Conservation (phyloP, 2,329 filamentous ascomycete species). For the Fusarium anguioides region DNA sequence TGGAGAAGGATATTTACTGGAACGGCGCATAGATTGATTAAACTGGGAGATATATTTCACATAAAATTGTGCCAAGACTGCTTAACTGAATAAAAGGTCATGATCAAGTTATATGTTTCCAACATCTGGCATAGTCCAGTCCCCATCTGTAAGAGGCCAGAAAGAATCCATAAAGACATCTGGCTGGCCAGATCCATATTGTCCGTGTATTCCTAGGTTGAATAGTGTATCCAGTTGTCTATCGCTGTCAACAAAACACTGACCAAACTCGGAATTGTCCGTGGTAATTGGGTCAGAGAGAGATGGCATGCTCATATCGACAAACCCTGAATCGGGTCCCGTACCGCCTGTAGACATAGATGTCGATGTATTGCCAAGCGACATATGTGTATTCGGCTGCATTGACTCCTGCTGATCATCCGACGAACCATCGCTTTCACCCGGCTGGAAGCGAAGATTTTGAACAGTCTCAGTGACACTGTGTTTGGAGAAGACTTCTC, state of each 20-base stretch:
- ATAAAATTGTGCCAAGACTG: too few species aligned
- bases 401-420: accelerated
- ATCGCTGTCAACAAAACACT: not conserved
- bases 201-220: not conserved
- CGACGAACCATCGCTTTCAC: not conserved
- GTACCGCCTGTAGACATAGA: not conserved
- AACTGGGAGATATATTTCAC: too few species aligned
- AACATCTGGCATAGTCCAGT: conserved; percentile 3
- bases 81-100: too few species aligned
- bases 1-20: conserved; percentile 9
- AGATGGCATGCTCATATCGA: not conserved
- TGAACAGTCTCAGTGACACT: conserved; percentile 15
- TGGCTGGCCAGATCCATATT: conserved; percentile 6
- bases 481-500: conserved; percentile 22
- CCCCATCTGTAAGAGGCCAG: conserved; percentile 8
- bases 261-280: not conserved
- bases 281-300: accelerated
- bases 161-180: conserved; percentile 31
- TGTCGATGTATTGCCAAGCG: not conserved
- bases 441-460: conserved; percentile 1
- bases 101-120: too few species aligned
- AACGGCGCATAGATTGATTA: not conserved
- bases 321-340: not conserved
- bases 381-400: not conserved
- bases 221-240: not conserved